phyloP scores from a whole-genome alignment of 139 green algal species.

The Tetraselmis chui region DNA sequence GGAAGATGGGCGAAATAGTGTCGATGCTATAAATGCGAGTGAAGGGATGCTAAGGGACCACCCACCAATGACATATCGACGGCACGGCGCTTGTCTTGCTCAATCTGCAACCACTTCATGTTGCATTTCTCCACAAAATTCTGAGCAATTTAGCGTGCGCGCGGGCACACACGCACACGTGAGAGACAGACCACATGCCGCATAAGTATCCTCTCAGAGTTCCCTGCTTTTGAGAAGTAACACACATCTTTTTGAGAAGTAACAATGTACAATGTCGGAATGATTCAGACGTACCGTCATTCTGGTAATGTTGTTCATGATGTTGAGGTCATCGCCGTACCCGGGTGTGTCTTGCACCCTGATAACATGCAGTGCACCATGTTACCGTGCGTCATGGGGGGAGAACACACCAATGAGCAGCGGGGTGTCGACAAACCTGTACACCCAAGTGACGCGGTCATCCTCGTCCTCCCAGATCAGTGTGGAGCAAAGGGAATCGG shows the following conservation, averaged over 20 bases:
- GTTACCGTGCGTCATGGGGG: slow-evolving; percentile 21
- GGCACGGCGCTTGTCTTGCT: slow-evolving; percentile 34
- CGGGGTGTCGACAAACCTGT: slow-evolving; percentile 17
- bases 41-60: no score
- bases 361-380: slow-evolving; percentile 2
- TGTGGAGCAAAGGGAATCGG: slow-evolving; percentile 55
- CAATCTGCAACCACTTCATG: slow-evolving; percentile 51
- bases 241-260: no score
- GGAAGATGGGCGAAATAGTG: neutral
- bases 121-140: slow-evolving; percentile 28
- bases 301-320: slow-evolving; percentile 37
- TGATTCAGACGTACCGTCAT: slow-evolving; percentile 23
- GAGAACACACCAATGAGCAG: neutral
- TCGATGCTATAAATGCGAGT: neutral
- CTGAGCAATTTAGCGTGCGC: no score
- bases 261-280: no score
- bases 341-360: slow-evolving; percentile 53
- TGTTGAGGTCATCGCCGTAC: slow-evolving; percentile 61
- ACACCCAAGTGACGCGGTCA: slow-evolving; percentile 65
- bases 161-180: no score
- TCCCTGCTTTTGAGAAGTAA: no score
- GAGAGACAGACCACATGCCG: no score
- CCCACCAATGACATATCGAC: slow-evolving; percentile 23
- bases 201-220: no score
- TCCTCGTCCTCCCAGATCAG: slow-evolving; percentile 62